phyloP scores from a whole-genome alignment of 805 yeast genomes.

The Soucietia sequanensis region DNA sequence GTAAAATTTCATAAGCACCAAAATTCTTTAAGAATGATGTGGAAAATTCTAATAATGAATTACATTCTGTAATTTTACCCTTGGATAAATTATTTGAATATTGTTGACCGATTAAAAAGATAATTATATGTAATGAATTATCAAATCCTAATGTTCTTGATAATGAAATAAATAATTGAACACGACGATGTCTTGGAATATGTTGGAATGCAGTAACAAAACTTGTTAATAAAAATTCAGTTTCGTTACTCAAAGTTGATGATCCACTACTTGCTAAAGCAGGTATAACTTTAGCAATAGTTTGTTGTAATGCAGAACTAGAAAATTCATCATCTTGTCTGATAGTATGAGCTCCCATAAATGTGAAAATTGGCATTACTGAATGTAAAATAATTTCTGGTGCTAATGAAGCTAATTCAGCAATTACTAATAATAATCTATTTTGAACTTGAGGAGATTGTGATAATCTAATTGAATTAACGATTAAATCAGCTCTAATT shows the following conservation, averaged over 20 bases:
- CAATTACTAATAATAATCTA: constrained; percentile 76
- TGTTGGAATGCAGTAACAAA: constrained; percentile 94
- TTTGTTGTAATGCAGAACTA: constrained; percentile 86
- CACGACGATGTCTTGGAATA: constrained; percentile 95
- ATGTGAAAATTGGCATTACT: constrained; percentile 99
- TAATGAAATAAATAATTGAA: constrained; percentile 74
- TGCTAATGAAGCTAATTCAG: constrained; percentile 81
- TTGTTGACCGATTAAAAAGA: constrained; percentile 81
- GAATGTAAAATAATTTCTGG: constrained; percentile 93
- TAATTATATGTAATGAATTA: constrained; percentile 64
- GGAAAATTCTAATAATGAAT: constrained; percentile 68
- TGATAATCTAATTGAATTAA: constrained; percentile 85
- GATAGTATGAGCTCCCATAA: constrained; percentile 97
- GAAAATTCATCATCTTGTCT: constrained; percentile 97
- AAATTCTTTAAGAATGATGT: constrained; percentile 69
- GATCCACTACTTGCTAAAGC: constrained; percentile 59
- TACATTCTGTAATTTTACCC: constrained; percentile 65
- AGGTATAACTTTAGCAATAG: constrained; percentile 86
- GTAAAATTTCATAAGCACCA: constrained; percentile 63
- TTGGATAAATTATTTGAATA: constrained; percentile 45
- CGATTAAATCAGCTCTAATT: constrained; percentile 85
- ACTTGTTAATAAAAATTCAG: constrained; percentile 80
- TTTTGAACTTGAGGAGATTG: constrained; percentile 95
- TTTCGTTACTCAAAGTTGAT: constrained; percentile 52
- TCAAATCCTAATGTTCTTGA: constrained; percentile 71